Evolutionary conservation across 768 basidiomycete genomes (phyloP).

Genomic region (Hirschioporus abietinus): DNA sequence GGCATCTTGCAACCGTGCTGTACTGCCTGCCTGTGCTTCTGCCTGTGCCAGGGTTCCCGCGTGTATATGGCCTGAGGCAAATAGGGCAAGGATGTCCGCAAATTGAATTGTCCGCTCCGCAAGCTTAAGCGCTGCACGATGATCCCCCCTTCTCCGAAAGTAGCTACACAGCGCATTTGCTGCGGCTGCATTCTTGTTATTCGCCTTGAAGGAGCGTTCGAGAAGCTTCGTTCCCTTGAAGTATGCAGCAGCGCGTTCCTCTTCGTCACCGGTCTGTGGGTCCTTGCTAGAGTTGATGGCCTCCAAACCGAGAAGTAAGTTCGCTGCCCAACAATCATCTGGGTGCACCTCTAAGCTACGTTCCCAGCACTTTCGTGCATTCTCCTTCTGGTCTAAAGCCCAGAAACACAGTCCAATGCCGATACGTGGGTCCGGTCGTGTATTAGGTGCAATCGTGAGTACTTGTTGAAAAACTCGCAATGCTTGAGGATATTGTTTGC

Average conservation of each 20-base stretch:
- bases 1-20: slow-evolving; percentile 42
- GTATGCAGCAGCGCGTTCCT: slow-evolving; percentile 57
- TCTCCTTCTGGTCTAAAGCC: slow-evolving; percentile 78
- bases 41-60: slow-evolving; percentile 79
- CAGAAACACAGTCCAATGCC: slow-evolving; percentile 94
- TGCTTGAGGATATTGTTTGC: slow-evolving; percentile 71
- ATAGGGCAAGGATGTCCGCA: slow-evolving; percentile 78
- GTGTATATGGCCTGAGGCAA: slow-evolving; percentile 82
- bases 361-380: slow-evolving; percentile 88
- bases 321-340: slow-evolving; percentile 62
- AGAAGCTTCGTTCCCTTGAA: slow-evolving; percentile 63
- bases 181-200: slow-evolving; percentile 69
- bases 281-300: slow-evolving; percentile 83
- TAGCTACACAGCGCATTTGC: slow-evolving; percentile 81
- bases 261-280: slow-evolving; percentile 47
- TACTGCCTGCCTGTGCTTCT: slow-evolving; percentile 40
- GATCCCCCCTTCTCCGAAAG: slow-evolving; percentile 66
- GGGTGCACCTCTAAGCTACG: slow-evolving; percentile 82
- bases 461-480: slow-evolving; percentile 85
- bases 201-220: slow-evolving; percentile 72
- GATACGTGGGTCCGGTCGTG: slow-evolving; percentile 88
- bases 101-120: slow-evolving; percentile 94
- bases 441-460: slow-evolving; percentile 68
- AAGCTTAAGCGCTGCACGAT: slow-evolving; percentile 72
- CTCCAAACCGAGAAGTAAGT: slow-evolving; percentile 80